phyloP scores from a whole-genome alignment of 1,139 yeast species.

The Debaryomyces nepalensis region DNA sequence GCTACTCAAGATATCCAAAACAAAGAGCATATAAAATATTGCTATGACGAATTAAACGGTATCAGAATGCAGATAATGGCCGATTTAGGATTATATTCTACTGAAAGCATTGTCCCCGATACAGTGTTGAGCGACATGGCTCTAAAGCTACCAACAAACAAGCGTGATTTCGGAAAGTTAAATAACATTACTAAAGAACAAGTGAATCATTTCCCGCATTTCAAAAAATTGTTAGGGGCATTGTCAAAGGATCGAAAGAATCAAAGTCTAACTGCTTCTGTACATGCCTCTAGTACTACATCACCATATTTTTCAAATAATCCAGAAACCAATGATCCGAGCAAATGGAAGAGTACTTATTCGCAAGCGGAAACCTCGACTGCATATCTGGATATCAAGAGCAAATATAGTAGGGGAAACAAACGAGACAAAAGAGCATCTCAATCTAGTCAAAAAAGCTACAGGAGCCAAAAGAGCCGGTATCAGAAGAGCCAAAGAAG shows the following conservation, averaged over 20 bases:
- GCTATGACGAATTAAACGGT: constrained; percentile 49
- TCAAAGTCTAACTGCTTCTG: constrained; percentile 8
- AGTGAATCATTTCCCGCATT: constrained; percentile 47
- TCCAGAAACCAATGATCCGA: constrained; percentile 1
- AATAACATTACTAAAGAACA: constrained; percentile 47
- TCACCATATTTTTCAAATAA: constrained; percentile 19
- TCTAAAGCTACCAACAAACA: constrained; percentile 54
- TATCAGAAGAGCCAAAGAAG: constrained; percentile 5
- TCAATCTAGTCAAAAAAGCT: constrained; percentile 3
- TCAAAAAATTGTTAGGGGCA: constrained; percentile 47
- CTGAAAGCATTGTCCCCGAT: constrained; percentile 53
- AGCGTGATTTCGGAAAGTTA: constrained; percentile 52
- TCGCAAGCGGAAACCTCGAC: constrained; percentile 5
- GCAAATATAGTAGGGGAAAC: constrained; percentile 2
- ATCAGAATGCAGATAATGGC: constrained; percentile 50
- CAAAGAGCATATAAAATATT: constrained; percentile 37
- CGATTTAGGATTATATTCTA: constrained; percentile 40
- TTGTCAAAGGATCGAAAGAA: constrained; percentile 40
- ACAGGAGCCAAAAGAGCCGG: constrained; percentile 5
- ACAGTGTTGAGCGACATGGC: constrained; percentile 60
- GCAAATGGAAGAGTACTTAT: constrained; percentile 3
- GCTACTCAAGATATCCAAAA: not conserved
- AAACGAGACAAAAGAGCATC: not conserved
- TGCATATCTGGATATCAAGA: constrained; percentile 4
- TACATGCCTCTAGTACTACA: constrained; percentile 9